phyloP scores from a whole-genome alignment of 768 basidiomycete species.

The Cubamyces sp. region DNA sequence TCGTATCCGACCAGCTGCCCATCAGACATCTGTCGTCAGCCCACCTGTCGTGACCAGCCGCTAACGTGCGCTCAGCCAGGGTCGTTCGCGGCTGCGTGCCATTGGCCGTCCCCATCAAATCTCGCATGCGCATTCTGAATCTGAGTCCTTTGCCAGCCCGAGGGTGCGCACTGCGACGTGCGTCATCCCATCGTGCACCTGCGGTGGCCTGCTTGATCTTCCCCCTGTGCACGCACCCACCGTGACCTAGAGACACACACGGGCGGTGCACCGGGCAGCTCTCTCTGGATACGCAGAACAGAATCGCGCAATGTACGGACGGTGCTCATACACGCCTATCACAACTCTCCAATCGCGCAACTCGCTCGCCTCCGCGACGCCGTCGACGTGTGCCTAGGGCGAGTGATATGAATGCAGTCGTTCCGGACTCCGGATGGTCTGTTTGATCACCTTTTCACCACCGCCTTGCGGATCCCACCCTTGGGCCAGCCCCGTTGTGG shows the following conservation, averaged over 20 bases:
- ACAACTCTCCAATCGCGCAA: not conserved
- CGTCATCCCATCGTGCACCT: conserved; percentile 14
- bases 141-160: too few relatives aligned
- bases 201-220: not conserved
- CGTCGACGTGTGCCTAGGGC: too few relatives aligned
- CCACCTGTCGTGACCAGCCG: conserved; percentile 1
- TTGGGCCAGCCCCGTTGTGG: not conserved
- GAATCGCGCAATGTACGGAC: not conserved
- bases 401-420: not conserved
- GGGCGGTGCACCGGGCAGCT: conserved; percentile 8
- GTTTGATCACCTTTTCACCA: not conserved
- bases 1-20: conserved; percentile 2
- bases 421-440: conserved; percentile 4
- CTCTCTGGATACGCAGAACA: conserved; percentile 12
- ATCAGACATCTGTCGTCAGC: conserved; percentile 20
- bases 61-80: conserved; percentile 1
- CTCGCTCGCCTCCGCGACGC: not conserved
- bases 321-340: conserved; percentile 14
- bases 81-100: not conserved
- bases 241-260: not conserved
- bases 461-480: not conserved
- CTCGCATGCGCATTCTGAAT: too few relatives aligned
- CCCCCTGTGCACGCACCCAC: not conserved
- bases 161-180: not conserved
- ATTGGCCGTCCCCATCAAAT: not conserved